A percentile compares a stretch with the other conserved stretches of the same genome.
These are phyloP conservation scores for Starmerella davenportii DNA, from an alignment of 805 yeast species.

Conservation along the genomic window DNA sequence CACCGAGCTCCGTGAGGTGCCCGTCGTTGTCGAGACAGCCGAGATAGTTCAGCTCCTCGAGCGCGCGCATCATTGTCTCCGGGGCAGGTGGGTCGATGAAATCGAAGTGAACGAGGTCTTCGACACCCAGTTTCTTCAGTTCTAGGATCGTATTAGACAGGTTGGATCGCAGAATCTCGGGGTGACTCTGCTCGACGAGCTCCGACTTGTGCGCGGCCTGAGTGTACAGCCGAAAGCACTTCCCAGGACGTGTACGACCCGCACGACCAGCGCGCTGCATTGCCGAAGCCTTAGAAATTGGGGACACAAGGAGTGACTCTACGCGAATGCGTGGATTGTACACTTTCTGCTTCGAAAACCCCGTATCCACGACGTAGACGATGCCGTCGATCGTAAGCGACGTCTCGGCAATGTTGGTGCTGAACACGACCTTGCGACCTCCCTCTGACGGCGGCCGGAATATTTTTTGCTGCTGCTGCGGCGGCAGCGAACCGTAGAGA, in stretches of 20 bases:
- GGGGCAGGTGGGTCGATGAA: slow-evolving; percentile 99
- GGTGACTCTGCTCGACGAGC: slow-evolving; percentile 85
- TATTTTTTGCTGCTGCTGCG: slow-evolving; percentile 82
- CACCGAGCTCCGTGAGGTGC: slow-evolving; percentile 70
- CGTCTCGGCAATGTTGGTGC: slow-evolving; percentile 95
- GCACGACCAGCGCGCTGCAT: slow-evolving; percentile 99
- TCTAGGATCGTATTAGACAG: slow-evolving; percentile 82
- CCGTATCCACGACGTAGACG: slow-evolving; percentile 94
- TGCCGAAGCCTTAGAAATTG: slow-evolving; percentile 92
- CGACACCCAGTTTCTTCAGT: slow-evolving; percentile 82
- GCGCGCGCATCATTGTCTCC: slow-evolving; percentile 98
- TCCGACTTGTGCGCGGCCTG: slow-evolving; percentile 93
- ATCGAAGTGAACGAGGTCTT: slow-evolving; percentile 92
- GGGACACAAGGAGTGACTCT: slow-evolving; percentile 83
- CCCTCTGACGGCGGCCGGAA: slow-evolving; percentile 84
- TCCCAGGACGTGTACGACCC: slow-evolving; percentile 97
- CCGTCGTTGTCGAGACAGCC: slow-evolving; percentile 87
- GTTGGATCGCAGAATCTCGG: slow-evolving; percentile 83
- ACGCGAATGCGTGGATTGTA: slow-evolving; percentile 93
- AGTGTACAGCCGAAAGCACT: slow-evolving; percentile 88
- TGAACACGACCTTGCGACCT: slow-evolving; percentile 83
- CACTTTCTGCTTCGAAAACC: slow-evolving; percentile 89
- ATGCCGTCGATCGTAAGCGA: slow-evolving; percentile 95
- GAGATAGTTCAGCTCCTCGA: slow-evolving; percentile 82
- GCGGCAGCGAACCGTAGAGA: slow-evolving; percentile 89